Evolutionary conservation across 495 filamentous ascomycete species (phyloP).

Genomic region (Cladorrhinum samala): DNA sequence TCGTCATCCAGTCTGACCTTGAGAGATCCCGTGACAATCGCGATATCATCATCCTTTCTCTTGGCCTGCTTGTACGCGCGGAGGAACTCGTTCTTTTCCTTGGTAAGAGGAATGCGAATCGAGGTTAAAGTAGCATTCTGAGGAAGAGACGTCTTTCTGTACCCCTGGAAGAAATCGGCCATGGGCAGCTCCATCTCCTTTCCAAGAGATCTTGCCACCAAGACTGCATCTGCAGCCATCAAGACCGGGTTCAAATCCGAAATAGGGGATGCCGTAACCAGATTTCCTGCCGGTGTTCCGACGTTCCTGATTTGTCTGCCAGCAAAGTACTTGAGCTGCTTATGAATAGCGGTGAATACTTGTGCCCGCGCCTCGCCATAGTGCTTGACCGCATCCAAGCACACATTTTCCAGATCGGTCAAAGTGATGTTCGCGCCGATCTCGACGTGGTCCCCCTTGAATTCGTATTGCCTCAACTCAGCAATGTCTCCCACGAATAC

Average conservation of each 20-base stretch:
- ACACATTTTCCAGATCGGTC: conserved; percentile 72
- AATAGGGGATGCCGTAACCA: conserved; percentile 93
- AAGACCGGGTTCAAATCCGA: conserved; percentile 95
- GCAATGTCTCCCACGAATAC: conserved; percentile 92
- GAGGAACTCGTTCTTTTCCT: conserved; percentile 62
- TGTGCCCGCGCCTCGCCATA: conserved; percentile 71
- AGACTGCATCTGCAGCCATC: conserved; percentile 72
- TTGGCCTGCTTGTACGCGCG: conserved; percentile 91
- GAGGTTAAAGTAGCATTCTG: conserved; percentile 77
- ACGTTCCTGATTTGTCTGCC: conserved; percentile 95
- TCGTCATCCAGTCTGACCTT: conserved; percentile 60
- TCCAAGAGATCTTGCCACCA: conserved; percentile 69
- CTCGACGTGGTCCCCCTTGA: conserved; percentile 74
- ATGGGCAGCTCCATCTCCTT: conserved; percentile 79
- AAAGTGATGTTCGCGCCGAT: conserved; percentile 89
- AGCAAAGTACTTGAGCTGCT: conserved; percentile 87
- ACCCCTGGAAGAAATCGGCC: conserved; percentile 87
- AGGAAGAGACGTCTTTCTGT: conserved; percentile 76
- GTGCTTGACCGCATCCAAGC: conserved; percentile 67
- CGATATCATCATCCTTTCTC: conserved; percentile 94
- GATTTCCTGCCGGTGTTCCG: conserved; percentile 89
- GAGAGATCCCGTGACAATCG: conserved; percentile 83
- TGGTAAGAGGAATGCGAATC: conserved; percentile 74
- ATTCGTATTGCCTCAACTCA: conserved; percentile 71
- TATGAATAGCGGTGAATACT: conserved; percentile 65